Percentiles rank a stretch among this genome's conserved stretches.
phyloP scores from a whole-genome alignment of 352 stramenopile genomes.

The Phytophthora nicotianae region DNA sequence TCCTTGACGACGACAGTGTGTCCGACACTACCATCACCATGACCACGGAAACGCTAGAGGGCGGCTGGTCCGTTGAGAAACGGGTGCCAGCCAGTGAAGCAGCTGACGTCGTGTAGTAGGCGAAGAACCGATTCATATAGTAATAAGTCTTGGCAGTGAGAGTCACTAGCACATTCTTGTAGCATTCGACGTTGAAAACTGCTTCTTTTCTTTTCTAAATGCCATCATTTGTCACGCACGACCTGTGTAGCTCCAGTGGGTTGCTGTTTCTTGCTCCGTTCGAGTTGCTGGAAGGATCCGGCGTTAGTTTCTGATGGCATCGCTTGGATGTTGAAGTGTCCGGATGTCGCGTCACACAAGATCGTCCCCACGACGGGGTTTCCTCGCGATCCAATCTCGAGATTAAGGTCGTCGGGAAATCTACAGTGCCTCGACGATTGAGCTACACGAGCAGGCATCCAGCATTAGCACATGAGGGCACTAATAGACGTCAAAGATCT shows the following conservation, averaged over 20 bases:
- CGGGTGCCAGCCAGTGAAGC: slow-evolving; percentile 57
- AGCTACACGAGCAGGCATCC: background rate
- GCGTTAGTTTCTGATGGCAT: background rate
- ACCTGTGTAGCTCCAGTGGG: no score
- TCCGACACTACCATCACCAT: slow-evolving; percentile 42
- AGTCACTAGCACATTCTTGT: no score
- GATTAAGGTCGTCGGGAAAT: slow-evolving; percentile 3
- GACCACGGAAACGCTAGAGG: slow-evolving; percentile 77
- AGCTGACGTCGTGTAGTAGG: slow-evolving; percentile 56
- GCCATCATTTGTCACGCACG: slow-evolving; percentile 10
- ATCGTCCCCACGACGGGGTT: slow-evolving; percentile 2
- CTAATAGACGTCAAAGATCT: background rate
- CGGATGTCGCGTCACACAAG: slow-evolving; percentile 1
- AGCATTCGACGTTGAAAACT: slow-evolving; percentile 1
- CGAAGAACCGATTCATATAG: slow-evolving; percentile 29
- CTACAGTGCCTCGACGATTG: slow-evolving; percentile 4
- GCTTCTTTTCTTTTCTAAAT: slow-evolving; percentile 12
- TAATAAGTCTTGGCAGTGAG: slow-evolving; percentile 22
- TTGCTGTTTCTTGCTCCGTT: slow-evolving; percentile 3
- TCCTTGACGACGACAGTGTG: slow-evolving; percentile 58
- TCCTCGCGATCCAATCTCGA: slow-evolving; percentile 12
- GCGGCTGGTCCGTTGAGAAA: slow-evolving; percentile 87
- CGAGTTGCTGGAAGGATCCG: slow-evolving; percentile 3
- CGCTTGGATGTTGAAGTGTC: slow-evolving; percentile 4
- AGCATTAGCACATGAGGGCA: background rate